Evolutionary conservation across 805 yeast species (phyloP), one percentile per base, ranked within the genome.

Genomic region (Candida hispaniensis): DNA sequence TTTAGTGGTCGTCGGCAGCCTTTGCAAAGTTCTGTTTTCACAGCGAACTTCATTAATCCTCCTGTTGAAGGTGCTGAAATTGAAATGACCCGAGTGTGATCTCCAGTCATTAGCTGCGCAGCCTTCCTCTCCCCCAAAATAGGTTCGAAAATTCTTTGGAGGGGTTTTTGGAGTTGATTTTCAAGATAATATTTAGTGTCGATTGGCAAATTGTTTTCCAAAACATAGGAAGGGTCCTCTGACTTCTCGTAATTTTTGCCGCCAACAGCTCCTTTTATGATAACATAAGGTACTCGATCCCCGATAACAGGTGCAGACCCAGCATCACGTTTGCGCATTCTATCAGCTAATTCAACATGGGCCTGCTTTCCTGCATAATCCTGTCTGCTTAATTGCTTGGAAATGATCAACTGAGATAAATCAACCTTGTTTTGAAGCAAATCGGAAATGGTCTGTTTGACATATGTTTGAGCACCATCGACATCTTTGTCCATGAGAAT

Each of bases 221-320:
- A 63, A 1, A 86, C 98, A 47, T 73, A 91, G 18, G 88, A 60
- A 2, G 99, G 99, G 51, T 91, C 99, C 56, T 91, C 99, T 1
- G 96, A 86, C 57, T 91, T 85, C 47, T 88, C 94, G 57, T 86
- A 93, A 44, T 86, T 79, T 53, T 83, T 86, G 30, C 63, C 73
- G 39, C 82, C 80, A 34, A 82, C 76, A 4, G 82, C 77, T 0
- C 88, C 75, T 50, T 73, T 72, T 46, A 81, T 78, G 41, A 91
- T 86, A 20, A 91, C 98, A 53, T 88, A 91, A 5, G 97, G 97
- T 18, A 91, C 97, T 60, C 99, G 80, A 54, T 91, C 99, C 40
- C 99, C 99, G 30, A 91, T 68, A 8, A 83, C 75, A 3, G 98
- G 98, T 1, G 98, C 98, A 6, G 93, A 79, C 14, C 99, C 99